Conservation (phyloP, 371 early-diverging fungal species). For the Lichtheimia ramosa region DNA sequence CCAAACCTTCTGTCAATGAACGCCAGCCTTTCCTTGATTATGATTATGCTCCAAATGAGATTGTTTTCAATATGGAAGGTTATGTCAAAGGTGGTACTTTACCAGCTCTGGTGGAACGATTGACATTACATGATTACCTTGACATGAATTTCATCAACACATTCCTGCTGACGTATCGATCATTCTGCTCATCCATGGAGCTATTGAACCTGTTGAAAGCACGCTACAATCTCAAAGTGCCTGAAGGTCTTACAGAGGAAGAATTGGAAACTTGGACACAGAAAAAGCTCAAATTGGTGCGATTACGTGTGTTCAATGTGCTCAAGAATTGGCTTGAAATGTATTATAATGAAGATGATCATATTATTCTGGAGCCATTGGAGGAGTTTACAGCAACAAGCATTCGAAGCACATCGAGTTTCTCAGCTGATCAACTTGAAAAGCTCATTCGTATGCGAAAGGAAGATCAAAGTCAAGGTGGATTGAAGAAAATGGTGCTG, state of each 20-base stretch:
- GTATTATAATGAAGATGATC: slow-evolving; percentile 77
- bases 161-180: slow-evolving; percentile 89
- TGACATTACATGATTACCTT: slow-evolving; percentile 80
- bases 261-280: slow-evolving; percentile 79
- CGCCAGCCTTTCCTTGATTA: slow-evolving; percentile 30
- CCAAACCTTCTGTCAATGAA: slow-evolving; percentile 18
- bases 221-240: slow-evolving; percentile 78
- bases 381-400: slow-evolving; percentile 73
- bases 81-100: slow-evolving; percentile 90
- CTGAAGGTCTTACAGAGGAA: slow-evolving; percentile 56
- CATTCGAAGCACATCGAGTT: slow-evolving; percentile 71
- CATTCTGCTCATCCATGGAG: slow-evolving; percentile 79
- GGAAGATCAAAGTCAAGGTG: slow-evolving; percentile 50
- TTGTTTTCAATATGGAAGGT: slow-evolving; percentile 82
- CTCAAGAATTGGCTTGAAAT: slow-evolving; percentile 90
- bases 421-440: slow-evolving; percentile 75
- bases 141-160: slow-evolving; percentile 81
- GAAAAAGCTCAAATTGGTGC: slow-evolving; percentile 81
- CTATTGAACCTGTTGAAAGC: slow-evolving; percentile 67
- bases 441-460: slow-evolving; percentile 70
- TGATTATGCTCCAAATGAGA: slow-evolving; percentile 55
- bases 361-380: slow-evolving; percentile 64
- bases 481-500: slow-evolving; percentile 65
- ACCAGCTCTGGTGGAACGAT: slow-evolving; percentile 78
- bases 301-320: slow-evolving; percentile 88